Percentiles rank a stretch among this genome's conserved stretches.
These are phyloP conservation scores for Leccinum subtestaceum DNA, from an alignment of 768 basidiomycete genomes.

Conservation along the genomic window DNA sequence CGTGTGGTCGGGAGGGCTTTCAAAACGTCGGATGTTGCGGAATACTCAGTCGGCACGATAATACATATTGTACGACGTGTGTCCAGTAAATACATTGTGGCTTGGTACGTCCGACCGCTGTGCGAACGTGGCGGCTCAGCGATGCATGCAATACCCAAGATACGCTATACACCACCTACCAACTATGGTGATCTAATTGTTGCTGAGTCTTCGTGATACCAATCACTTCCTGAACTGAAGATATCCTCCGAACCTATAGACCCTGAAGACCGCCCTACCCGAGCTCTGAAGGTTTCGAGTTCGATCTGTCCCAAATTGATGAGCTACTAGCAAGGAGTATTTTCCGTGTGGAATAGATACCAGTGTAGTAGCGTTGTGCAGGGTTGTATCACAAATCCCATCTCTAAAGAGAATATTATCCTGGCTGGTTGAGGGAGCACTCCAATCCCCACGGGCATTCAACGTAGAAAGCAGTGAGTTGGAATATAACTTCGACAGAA, in stretches of 20 bases:
- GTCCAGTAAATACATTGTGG: background rate
- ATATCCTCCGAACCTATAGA: background rate
- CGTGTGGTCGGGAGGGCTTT: background rate
- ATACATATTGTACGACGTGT: background rate
- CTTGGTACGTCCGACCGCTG: background rate
- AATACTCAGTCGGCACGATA: background rate
- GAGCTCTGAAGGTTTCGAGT: background rate
- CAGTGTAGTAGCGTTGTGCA: background rate
- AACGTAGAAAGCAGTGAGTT: constrained; percentile 23
- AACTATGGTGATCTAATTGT: background rate
- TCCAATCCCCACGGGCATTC: constrained; percentile 28
- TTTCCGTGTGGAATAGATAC: background rate
- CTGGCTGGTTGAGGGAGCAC: background rate
- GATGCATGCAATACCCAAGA: background rate
- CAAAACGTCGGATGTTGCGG: background rate
- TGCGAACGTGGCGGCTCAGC: background rate
- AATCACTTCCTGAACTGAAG: background rate
- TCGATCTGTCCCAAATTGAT: background rate
- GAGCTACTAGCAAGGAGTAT: background rate
- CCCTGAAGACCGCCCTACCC: background rate
- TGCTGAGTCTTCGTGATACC: background rate
- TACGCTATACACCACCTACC: background rate
- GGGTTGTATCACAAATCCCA: background rate
- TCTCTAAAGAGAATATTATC: constrained; percentile 12
- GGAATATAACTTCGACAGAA: constrained; percentile 27